Evolutionary conservation across 164 flowering plant genomes (phyloP).

Genomic region (Buxus sempervirens): DNA sequence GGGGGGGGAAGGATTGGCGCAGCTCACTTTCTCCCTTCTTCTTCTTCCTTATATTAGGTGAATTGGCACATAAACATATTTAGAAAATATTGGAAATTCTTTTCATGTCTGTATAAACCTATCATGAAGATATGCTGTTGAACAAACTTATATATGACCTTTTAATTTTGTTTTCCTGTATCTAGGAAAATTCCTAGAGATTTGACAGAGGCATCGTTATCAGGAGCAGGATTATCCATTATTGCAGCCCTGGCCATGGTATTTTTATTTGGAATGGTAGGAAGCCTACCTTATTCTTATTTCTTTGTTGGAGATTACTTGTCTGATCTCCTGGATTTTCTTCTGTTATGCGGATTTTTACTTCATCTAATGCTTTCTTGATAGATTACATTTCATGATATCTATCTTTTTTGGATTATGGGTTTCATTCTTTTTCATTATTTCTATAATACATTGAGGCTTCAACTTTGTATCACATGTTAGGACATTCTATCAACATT

Average conservation of each 20-base stretch:
- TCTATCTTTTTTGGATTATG: neutral
- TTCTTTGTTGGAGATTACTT: neutral
- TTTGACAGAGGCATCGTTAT: conserved; percentile 96
- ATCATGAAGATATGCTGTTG: too few relatives aligned
- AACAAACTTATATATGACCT: neutral
- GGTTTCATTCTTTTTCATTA: neutral
- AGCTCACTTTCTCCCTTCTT: too few relatives aligned
- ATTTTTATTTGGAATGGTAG: conserved; percentile 98
- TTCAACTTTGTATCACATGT: neutral
- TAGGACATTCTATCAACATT: neutral
- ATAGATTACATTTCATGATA: neutral
- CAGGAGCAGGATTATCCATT: conserved; percentile 96
- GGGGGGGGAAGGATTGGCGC: too few relatives aligned
- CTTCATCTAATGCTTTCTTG: neutral
- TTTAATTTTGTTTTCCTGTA: too few relatives aligned
- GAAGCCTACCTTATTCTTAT: conserved; percentile 9
- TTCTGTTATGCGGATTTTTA: neutral
- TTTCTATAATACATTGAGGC: neutral
- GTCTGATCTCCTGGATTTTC: neutral
- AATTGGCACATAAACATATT: too few relatives aligned
- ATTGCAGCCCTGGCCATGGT: conserved; percentile 82
- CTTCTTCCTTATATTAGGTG: too few relatives aligned
- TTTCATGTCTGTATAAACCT: too few relatives aligned
- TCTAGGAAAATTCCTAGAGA: conserved; percentile 97
- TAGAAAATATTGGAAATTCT: too few relatives aligned